Conservation (phyloP, 73 alveolate species). For the Symbiodinium natans region DNA sequence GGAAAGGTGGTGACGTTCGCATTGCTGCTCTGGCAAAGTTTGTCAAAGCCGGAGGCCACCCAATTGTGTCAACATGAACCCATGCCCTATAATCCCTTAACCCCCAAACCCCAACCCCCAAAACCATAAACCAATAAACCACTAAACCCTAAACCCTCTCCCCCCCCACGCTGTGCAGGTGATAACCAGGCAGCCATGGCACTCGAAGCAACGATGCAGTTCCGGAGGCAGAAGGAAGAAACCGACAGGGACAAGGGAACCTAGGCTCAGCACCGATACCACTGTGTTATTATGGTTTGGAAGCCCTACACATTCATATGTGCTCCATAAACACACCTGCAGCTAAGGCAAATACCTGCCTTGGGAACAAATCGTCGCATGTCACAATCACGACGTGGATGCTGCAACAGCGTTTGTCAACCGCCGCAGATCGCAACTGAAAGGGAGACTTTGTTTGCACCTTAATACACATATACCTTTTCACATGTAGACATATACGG, state of each 20-base stretch:
- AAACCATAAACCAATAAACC: background rate
- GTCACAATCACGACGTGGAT: background rate
- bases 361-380: background rate
- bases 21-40: background rate
- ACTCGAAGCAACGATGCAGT: background rate
- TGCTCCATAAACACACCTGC: background rate
- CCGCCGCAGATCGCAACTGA: background rate
- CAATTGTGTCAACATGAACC: background rate
- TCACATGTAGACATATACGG: background rate
- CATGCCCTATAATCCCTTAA: too few species aligned
- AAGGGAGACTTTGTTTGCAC: background rate
- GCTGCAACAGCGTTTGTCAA: background rate
- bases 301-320: background rate
- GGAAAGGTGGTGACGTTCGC: background rate
- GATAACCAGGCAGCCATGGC: background rate
- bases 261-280: background rate
- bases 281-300: too few species aligned
- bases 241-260: background rate
- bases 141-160: too few species aligned
- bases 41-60: background rate
- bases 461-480: background rate
- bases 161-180: too few species aligned
- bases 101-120: too few species aligned
- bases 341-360: background rate
- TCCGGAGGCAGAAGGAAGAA: background rate